Base-by-base conservation (phyloP, 495 filamentous ascomycete genomes). In the Aspergillus heteromorphus region DNA sequence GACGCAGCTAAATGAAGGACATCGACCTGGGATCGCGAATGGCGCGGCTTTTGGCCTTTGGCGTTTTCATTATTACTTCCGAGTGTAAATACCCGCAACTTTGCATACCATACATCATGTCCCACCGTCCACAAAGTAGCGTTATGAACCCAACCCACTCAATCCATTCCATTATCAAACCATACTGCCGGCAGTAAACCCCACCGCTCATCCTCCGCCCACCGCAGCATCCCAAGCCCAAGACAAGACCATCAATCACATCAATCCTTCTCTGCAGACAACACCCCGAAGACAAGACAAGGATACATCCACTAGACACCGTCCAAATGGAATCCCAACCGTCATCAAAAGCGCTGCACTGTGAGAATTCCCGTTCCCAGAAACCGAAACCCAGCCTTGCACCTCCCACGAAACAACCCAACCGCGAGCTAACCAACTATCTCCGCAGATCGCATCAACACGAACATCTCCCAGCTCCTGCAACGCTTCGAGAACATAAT, bases 401-500 rank as follows among this genome's bases (percentile, higher is more conserved):
- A n/a, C n/a, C n/a, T n/a, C 21, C 21, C 4, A 14, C 13, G 17
- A 17, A 27, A n/a, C n/a, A n/a, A n/a, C n/a, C n/a, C 19, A n/a
- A 2, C 23, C 21, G 20, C 23, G 9, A n/a, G 36, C 62, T 65
- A 57, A 66, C 36, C 18, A 51, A 21, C 42, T 27, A 42, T 36
- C 10, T 11, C 47, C 18, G 9, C 59, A 84, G 81, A 76, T 40
- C 80, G 81, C 56, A 74, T 83, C 62, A 77, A 76, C 60, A 64
- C 66, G 55, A 68, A 83, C 54, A 69, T 83, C 49, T 73, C 77
- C 40, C 75, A 79, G 50, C 69, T 88, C 16, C 71, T 87, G 7
- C 76, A 77, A 48, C 77, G 82, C 13, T 88, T 82, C 62, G 80
- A 85, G 55, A 80, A 80, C 13, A 82, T 88, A 58, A 66, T 87